Evolutionary conservation across 306 rosid genomes (phyloP).

Genomic region (Fragaria ananassa): DNA sequence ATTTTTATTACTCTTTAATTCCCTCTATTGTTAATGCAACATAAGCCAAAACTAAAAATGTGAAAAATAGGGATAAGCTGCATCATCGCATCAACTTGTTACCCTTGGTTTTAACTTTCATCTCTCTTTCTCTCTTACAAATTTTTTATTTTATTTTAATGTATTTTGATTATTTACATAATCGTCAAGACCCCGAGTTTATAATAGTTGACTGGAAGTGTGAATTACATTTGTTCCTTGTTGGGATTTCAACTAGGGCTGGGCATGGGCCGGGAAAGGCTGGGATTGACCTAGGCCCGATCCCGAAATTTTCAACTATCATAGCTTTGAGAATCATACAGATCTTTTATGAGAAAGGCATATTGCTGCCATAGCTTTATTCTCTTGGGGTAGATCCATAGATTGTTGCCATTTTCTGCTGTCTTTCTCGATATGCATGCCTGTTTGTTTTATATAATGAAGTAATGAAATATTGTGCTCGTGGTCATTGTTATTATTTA

Average conservation of each 20-base stretch:
- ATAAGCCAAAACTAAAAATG: not conserved
- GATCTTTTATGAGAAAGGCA: not conserved
- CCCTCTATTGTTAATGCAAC: not conserved
- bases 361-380: not conserved
- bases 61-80: not conserved
- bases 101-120: not conserved
- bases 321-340: not conserved
- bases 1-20: not conserved
- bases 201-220: not conserved
- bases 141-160: too few relatives aligned
- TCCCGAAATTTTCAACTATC: not conserved
- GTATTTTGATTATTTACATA: too few relatives aligned
- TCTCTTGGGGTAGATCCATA: not conserved
- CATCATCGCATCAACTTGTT: not conserved
- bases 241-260: not conserved
- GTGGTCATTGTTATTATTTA: conserved; percentile 25
- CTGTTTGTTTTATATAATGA: not conserved
- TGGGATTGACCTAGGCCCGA: too few relatives aligned
- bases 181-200: not conserved
- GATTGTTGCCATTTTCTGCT: conserved; percentile 4
- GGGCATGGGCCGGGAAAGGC: too few relatives aligned
- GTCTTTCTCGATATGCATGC: not conserved
- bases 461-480: conserved; percentile 1
- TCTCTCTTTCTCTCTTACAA: not conserved
- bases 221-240: not conserved